Evolutionary conservation across 345 rosid genomes (phyloP).

Genomic region (Rubroshorea leprosula): DNA sequence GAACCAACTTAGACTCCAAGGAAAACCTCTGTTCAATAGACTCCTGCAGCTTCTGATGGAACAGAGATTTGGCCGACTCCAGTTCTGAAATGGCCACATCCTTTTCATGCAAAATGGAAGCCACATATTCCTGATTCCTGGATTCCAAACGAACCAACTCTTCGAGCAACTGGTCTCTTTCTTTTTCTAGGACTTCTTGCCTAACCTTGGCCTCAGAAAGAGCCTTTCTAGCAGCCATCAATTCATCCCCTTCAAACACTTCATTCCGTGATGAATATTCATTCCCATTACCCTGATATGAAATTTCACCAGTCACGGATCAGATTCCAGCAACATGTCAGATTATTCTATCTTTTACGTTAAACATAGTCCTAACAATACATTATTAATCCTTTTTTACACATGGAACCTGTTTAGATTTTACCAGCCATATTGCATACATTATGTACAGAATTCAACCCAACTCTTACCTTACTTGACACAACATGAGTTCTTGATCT

Average conservation of each 20-base stretch:
- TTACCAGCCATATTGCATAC: background rate
- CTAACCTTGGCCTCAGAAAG: constrained; percentile 31
- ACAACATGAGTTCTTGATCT: constrained; percentile 19
- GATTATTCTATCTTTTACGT: background rate
- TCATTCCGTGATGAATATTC: constrained; percentile 17
- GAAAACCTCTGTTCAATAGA: no score
- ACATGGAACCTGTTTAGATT: background rate
- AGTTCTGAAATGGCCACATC: constrained; percentile 31
- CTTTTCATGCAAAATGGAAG: constrained; percentile 30
- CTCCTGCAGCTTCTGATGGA: constrained; percentile 35
- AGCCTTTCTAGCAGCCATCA: constrained; percentile 25
- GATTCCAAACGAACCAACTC: constrained; percentile 26
- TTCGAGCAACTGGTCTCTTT: constrained; percentile 35
- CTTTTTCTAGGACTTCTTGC: constrained; percentile 30
- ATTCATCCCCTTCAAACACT: constrained; percentile 17
- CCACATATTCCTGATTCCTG: constrained; percentile 32
- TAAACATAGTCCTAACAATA: background rate
- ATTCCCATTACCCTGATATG: constrained; percentile 26
- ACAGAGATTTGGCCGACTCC: constrained; percentile 26
- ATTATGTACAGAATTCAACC: background rate
- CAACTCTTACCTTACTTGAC: constrained; percentile 24
- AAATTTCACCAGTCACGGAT: constrained; percentile 8
- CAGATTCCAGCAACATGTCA: background rate
- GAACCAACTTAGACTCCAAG: no score
- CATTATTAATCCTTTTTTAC: no score